These are phyloP conservation scores for Russula earlei DNA, from an alignment of 768 basidiomycete species.

Conservation along the genomic window DNA sequence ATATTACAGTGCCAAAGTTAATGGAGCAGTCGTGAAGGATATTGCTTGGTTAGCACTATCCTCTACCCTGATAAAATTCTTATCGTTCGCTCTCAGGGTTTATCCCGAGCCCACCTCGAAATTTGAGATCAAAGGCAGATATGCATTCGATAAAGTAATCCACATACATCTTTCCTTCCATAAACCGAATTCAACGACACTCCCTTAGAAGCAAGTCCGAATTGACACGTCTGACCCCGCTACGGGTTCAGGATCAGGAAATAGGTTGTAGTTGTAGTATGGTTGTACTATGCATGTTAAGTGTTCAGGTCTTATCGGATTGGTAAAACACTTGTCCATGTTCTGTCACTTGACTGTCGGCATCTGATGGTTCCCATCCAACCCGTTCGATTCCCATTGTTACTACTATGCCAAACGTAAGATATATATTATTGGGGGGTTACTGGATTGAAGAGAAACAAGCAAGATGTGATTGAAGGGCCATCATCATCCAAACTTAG, in stretches of 20 bases:
- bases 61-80: background rate
- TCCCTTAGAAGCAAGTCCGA: background rate
- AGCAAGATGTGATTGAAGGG: background rate
- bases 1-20: conserved; percentile 52
- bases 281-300: background rate
- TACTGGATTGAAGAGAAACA: background rate
- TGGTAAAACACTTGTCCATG: background rate
- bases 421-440: background rate
- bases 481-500: background rate
- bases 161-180: background rate
- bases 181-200: background rate
- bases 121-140: conserved; percentile 49
- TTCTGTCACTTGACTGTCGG: too few species aligned
- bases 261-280: background rate
- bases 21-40: conserved; percentile 42
- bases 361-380: too few species aligned
- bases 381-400: background rate
- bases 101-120: conserved; percentile 55
- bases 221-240: background rate
- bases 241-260: background rate
- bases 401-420: background rate
- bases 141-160: conserved; percentile 72
- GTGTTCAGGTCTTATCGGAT: too few species aligned
- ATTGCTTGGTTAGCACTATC: conserved; percentile 48
- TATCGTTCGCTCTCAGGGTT: conserved; percentile 38